Conservation (phyloP, 2,329 filamentous ascomycete genomes). For the Nemania abortiva region DNA sequence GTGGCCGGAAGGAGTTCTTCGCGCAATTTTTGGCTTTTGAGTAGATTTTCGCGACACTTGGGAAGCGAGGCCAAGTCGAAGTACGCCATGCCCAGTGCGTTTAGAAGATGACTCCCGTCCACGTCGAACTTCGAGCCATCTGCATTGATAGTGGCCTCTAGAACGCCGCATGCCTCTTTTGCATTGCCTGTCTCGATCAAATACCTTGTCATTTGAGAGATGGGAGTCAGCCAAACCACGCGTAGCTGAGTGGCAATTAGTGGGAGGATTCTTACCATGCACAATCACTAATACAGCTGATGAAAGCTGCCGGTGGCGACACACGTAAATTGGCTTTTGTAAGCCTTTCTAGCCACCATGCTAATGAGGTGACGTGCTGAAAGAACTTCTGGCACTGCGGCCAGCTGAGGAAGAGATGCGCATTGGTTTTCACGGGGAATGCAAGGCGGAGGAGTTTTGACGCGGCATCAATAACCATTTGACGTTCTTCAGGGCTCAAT, state of each 20-base stretch:
- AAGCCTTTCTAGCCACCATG: neutral
- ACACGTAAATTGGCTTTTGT: neutral
- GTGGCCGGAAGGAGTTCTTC: neutral
- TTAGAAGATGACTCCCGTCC: neutral
- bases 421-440: neutral
- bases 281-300: neutral
- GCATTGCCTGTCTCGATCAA: neutral
- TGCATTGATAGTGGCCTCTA: neutral
- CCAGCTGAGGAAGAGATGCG: neutral
- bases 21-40: neutral
- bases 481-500: neutral
- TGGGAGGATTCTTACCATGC: neutral
- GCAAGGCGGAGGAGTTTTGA: neutral
- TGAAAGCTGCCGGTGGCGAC: neutral
- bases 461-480: neutral
- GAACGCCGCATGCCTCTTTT: neutral
- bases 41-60: neutral
- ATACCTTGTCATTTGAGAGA: neutral
- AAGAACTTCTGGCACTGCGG: neutral
- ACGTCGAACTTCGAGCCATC: neutral
- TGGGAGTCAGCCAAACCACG: neutral
- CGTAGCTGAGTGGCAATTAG: neutral
- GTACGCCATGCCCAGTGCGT: neutral
- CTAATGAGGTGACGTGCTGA: neutral
- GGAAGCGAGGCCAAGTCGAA: neutral